A percentile compares a stretch with the other conserved stretches of the same genome.
These are phyloP conservation scores for Amaranthus tricolor DNA, from an alignment of 179 eudicot genomes.

Conservation along the genomic window DNA sequence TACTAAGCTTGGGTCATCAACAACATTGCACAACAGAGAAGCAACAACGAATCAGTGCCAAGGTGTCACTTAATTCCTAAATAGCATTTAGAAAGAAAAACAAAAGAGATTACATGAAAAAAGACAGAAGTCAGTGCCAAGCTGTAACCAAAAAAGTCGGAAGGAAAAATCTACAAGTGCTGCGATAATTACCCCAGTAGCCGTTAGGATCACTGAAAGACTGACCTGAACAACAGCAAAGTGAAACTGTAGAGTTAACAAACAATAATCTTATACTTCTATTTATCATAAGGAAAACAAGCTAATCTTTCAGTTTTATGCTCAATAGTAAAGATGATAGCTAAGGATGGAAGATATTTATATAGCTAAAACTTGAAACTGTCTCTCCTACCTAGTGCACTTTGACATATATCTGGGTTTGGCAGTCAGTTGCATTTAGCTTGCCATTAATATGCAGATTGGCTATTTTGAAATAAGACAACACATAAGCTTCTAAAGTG, in stretches of 20 bases:
- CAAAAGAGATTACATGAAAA: conserved; percentile 56
- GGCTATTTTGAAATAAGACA: too few relatives aligned
- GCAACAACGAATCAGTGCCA: too few relatives aligned
- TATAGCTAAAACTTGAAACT: background rate
- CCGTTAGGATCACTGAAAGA: conserved; percentile 76
- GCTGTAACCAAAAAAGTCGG: conserved; percentile 81
- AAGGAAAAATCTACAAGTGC: conserved; percentile 94
- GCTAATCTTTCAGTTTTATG: background rate
- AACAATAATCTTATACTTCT: too few relatives aligned
- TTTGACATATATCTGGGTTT: too few relatives aligned
- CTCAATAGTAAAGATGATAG: background rate
- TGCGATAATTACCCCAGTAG: conserved; percentile 89
- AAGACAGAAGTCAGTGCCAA: conserved; percentile 92
- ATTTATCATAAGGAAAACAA: background rate
- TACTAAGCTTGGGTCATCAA: too few relatives aligned
- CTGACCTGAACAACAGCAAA: conserved; percentile 47
- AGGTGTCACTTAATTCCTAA: too few relatives aligned
- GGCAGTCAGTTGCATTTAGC: too few relatives aligned
- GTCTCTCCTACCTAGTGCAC: background rate
- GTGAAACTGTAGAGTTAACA: background rate
- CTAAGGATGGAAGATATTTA: background rate
- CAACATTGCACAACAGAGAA: too few relatives aligned
- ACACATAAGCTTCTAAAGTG: too few relatives aligned
- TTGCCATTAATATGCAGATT: too few relatives aligned
- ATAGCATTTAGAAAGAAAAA: background rate